Evolutionary conservation across 2,329 filamentous ascomycete species (phyloP).

Genomic region (Microdochium trichocladiopsis): DNA sequence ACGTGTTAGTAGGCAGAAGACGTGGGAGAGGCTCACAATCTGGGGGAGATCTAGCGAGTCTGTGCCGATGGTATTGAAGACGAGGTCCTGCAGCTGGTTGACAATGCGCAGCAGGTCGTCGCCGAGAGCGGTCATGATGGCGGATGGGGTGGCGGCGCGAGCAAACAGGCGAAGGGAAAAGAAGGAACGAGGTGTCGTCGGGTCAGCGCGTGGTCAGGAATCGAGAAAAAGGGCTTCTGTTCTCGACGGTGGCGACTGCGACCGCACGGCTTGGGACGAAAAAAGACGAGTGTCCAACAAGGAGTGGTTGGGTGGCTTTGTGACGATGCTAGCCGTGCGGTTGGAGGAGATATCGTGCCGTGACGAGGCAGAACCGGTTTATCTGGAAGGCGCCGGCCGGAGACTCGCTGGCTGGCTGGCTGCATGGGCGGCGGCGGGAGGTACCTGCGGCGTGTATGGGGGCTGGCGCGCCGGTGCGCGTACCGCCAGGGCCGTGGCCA

Average conservation of each 20-base stretch:
- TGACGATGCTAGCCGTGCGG: not conserved
- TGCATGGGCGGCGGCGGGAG: not conserved
- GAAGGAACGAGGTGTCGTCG: not conserved
- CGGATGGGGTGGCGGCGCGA: conserved; percentile 4
- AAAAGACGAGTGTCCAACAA: not conserved
- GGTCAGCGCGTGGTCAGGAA: not conserved
- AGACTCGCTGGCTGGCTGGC: not conserved
- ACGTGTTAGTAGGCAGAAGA: conserved; percentile 5
- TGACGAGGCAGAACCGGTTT: conserved; percentile 1
- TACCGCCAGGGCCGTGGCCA: not conserved
- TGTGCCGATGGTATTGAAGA: conserved; percentile 99
- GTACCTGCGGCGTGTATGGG: conserved; percentile 1
- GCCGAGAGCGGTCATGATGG: conserved; percentile 81
- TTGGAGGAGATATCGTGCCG: not conserved
- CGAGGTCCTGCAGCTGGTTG: conserved; percentile 96
- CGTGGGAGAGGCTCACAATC: conserved; percentile 62
- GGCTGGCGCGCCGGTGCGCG: not conserved
- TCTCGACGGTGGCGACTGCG: too few species aligned
- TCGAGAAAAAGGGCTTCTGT: not conserved
- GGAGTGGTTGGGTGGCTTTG: not conserved
- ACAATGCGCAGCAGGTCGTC: conserved; percentile 93
- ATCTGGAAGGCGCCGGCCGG: not conserved
- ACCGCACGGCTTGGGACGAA: too few species aligned
- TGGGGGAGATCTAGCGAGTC: conserved; percentile 96
- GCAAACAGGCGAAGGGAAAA: not conserved